Evolutionary conservation across 306 rosid genomes (phyloP).

Genomic region (Alnus rubra): DNA sequence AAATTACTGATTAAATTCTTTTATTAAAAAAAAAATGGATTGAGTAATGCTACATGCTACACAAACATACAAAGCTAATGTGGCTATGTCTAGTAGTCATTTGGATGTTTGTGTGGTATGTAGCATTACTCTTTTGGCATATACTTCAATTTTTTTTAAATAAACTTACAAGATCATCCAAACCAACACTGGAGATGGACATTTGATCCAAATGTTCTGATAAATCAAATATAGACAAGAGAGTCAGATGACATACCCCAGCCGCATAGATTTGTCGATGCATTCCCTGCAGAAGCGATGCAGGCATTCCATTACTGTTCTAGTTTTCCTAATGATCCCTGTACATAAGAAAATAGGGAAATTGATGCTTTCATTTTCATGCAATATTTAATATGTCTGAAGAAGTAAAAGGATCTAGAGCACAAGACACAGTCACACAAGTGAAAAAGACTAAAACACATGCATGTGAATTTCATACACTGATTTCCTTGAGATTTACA

Average conservation of each 20-base stretch:
- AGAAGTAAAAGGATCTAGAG: neutral
- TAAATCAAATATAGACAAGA: neutral
- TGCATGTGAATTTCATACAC: neutral
- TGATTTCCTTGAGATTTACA: neutral
- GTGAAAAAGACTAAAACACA: neutral
- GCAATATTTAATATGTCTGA: neutral
- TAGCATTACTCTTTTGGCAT: no score
- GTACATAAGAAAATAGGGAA: constrained; percentile 22
- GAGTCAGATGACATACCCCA: constrained; percentile 51
- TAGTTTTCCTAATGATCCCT: constrained; percentile 86
- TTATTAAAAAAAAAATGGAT: no score
- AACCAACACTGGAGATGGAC: neutral
- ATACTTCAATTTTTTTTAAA: neutral
- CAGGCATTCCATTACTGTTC: constrained; percentile 86
- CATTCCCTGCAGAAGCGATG: constrained; percentile 92
- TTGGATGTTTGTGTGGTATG: no score
- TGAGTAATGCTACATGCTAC: no score
- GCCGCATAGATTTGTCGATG: constrained; percentile 88
- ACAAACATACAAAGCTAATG: no score
- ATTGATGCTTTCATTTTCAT: neutral
- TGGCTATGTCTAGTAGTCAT: no score
- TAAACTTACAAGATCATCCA: constrained; percentile 13
- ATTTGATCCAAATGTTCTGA: constrained; percentile 1
- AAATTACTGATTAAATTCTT: neutral
- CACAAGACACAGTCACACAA: neutral